These are phyloP conservation scores for Trichoderma arundinaceum DNA, from an alignment of 2,329 filamentous ascomycete genomes.

Conservation along the genomic window DNA sequence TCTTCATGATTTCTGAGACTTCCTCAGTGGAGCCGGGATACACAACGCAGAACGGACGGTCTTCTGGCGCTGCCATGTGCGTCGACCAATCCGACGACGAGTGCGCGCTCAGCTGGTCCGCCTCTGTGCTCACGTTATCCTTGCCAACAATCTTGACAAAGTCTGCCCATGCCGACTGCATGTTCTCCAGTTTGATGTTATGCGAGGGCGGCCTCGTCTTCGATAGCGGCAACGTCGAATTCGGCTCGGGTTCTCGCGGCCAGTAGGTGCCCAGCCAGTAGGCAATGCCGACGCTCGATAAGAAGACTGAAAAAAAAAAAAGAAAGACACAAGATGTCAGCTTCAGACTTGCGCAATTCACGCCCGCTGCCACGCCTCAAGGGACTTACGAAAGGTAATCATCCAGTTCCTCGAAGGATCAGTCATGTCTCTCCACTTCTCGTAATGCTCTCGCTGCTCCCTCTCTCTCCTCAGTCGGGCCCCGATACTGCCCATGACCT, in stretches of 20 bases:
- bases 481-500: slow-evolving; percentile 64
- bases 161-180: slow-evolving; percentile 73
- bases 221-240: slow-evolving; percentile 65
- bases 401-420: slow-evolving; percentile 55
- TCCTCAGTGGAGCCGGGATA: slow-evolving; percentile 81
- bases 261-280: slow-evolving; percentile 66
- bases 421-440: slow-evolving; percentile 49
- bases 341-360: no score
- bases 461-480: slow-evolving; percentile 61
- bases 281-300: slow-evolving; percentile 57
- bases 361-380: not conserved
- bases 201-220: slow-evolving; percentile 59
- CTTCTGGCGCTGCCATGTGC: slow-evolving; percentile 55
- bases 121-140: slow-evolving; percentile 67
- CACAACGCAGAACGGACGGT: slow-evolving; percentile 71
- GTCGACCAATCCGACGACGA: slow-evolving; percentile 68
- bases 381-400: slow-evolving; percentile 59
- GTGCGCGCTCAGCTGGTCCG: slow-evolving; percentile 61
- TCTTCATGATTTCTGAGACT: slow-evolving; percentile 84
- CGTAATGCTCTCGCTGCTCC: slow-evolving; percentile 58
- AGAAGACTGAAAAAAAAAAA: slow-evolving; percentile 50
- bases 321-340: not conserved
- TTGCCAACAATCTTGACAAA: slow-evolving; percentile 67
- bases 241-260: slow-evolving; percentile 55
- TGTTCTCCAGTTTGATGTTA: slow-evolving; percentile 65